Evolutionary conservation across 768 basidiomycete species (phyloP).

Genomic region (Dentipellis sp.): DNA sequence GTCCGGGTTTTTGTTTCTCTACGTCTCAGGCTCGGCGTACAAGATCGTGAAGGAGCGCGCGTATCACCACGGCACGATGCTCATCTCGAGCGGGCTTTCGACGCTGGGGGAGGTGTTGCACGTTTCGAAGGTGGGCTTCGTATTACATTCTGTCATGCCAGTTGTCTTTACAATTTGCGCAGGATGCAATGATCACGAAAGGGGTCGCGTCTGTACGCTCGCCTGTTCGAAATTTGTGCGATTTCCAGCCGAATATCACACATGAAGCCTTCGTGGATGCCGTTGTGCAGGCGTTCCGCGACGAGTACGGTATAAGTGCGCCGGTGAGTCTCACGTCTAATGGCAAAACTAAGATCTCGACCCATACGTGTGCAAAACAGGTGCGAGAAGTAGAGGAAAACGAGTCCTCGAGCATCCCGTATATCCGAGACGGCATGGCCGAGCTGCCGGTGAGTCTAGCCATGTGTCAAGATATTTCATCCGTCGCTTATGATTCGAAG

Average conservation of each 20-base stretch:
- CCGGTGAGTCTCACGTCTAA: conserved; percentile 18
- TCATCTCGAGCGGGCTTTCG: conserved; percentile 73
- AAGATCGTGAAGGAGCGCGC: conserved; percentile 86
- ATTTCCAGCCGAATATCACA: conserved; percentile 38
- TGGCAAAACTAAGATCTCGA: neutral
- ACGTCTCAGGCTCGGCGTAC: conserved; percentile 98
- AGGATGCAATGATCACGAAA: conserved; percentile 77
- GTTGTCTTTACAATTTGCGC: neutral
- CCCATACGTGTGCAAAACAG: conserved; percentile 3
- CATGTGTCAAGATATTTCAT: neutral
- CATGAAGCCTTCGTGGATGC: conserved; percentile 68
- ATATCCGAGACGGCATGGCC: conserved; percentile 58
- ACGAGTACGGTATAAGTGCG: conserved; percentile 38
- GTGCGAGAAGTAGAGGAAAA: conserved; percentile 33
- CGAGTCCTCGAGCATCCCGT: conserved; percentile 36
- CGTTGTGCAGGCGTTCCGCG: conserved; percentile 57
- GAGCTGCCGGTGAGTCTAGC: conserved; percentile 55
- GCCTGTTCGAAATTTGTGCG: conserved; percentile 76
- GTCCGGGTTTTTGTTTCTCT: conserved; percentile 6
- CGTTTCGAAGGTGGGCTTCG: conserved; percentile 45
- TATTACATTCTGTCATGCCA: neutral
- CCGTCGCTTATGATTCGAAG: conserved; percentile 28
- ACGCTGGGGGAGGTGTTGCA: conserved; percentile 66
- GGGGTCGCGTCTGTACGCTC: conserved; percentile 90
- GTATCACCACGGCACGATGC: conserved; percentile 99